phyloP scores from a whole-genome alignment of 768 basidiomycete species.

The Collybia mongolica region DNA sequence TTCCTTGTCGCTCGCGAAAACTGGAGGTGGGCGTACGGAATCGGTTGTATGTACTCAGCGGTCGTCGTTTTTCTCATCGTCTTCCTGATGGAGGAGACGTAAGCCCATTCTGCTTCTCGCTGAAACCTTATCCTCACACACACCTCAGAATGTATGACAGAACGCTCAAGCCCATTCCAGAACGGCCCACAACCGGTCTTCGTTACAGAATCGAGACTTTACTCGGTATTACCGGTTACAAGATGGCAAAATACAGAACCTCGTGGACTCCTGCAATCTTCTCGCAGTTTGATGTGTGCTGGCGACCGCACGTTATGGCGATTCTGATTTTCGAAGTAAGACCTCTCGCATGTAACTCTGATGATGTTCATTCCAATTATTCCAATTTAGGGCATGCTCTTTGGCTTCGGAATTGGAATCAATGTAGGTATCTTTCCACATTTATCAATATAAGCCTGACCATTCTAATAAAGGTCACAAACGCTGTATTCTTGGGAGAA shows the following conservation, averaged over 20 bases:
- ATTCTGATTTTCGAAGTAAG: conserved; percentile 52
- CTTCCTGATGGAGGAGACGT: conserved; percentile 70
- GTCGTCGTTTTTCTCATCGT: conserved; percentile 56
- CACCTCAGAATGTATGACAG: conserved; percentile 62
- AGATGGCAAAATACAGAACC: conserved; percentile 55
- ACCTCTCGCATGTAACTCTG: neutral
- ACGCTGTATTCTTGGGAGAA: conserved; percentile 60
- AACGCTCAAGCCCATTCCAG: conserved; percentile 47
- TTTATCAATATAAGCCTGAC: neutral
- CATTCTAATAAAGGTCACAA: conserved; percentile 48
- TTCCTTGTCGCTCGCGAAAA: conserved; percentile 60
- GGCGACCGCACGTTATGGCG: conserved; percentile 59
- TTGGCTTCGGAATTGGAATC: conserved; percentile 66
- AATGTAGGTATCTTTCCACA: conserved; percentile 35
- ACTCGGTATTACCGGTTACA: conserved; percentile 59
- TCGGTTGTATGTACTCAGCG: conserved; percentile 56
- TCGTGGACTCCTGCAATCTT: conserved; percentile 46
- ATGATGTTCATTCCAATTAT: neutral
- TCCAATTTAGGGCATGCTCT: conserved; percentile 43
- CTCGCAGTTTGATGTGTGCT: conserved; percentile 50
- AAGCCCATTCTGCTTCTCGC: neutral
- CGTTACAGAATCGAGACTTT: conserved; percentile 57
- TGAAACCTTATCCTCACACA: neutral
- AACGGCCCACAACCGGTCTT: conserved; percentile 36
- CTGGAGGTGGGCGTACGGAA: conserved; percentile 70